phyloP scores from a whole-genome alignment of 805 yeast species.

The Wickerhamiella vanderwaltii region DNA sequence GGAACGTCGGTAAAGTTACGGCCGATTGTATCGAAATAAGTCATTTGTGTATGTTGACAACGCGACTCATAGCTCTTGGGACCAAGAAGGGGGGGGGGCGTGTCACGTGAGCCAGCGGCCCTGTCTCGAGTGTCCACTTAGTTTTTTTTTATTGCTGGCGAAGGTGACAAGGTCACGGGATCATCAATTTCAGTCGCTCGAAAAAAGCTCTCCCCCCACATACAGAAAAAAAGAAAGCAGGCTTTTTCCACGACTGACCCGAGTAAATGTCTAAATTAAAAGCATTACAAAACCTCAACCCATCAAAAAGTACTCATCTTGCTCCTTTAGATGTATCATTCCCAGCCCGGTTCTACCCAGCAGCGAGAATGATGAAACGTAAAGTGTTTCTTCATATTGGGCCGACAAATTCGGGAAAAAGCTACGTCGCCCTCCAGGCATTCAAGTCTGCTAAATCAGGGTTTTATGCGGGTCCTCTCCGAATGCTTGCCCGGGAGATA shows the following conservation, averaged over 20 bases:
- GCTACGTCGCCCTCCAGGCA: slow-evolving; percentile 65
- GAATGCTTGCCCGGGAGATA: slow-evolving; percentile 83
- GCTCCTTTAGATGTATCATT: slow-evolving; percentile 34
- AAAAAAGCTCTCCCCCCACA: too few species aligned
- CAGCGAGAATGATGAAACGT: slow-evolving; percentile 66
- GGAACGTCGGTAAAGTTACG: slow-evolving; percentile 67
- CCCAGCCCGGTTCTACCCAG: slow-evolving; percentile 75
- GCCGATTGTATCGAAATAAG: slow-evolving; percentile 72
- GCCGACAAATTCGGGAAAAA: slow-evolving; percentile 94
- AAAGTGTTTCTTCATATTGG: slow-evolving; percentile 89
- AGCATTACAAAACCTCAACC: not conserved
- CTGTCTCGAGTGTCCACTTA: too few species aligned
- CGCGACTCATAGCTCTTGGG: too few species aligned
- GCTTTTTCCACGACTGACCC: too few species aligned
- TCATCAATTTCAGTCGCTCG: too few species aligned
- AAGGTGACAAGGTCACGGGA: too few species aligned
- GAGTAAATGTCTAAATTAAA: too few species aligned
- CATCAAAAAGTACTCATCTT: not conserved
- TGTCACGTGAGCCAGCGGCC: too few species aligned
- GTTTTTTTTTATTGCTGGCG: too few species aligned
- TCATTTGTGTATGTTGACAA: slow-evolving; percentile 22
- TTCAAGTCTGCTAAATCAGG: slow-evolving; percentile 60
- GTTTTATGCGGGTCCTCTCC: slow-evolving; percentile 86
- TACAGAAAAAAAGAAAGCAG: too few species aligned
- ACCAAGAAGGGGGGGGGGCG: too few species aligned